Conservation (phyloP, 163 green algal genomes). For the Trebouxia gelatinosa region DNA sequence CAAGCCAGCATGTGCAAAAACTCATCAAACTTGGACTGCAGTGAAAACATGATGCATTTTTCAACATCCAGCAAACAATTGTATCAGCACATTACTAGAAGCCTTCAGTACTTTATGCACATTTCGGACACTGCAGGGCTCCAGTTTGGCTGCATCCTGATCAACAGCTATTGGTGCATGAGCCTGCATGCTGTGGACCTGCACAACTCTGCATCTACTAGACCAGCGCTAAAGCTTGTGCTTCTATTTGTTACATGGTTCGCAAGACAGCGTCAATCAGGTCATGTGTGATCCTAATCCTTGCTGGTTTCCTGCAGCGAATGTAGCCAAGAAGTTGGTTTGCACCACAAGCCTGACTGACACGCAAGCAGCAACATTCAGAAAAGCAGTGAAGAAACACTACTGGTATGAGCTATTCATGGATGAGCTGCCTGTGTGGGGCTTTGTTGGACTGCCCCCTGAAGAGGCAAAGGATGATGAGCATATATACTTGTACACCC, state of each 20-base stretch:
- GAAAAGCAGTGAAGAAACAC: conserved; percentile 76
- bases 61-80: no score
- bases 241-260: no score
- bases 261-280: no score
- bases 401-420: conserved; percentile 97
- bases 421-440: conserved; percentile 92
- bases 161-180: neutral
- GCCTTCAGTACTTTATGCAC: no score
- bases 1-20: no score
- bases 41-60: no score
- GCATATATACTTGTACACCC: conserved; percentile 84
- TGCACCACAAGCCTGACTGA: conserved; percentile 71
- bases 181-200: neutral
- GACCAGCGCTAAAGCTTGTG: neutral
- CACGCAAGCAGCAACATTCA: conserved; percentile 66
- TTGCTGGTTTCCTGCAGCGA: no score
- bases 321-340: conserved; percentile 70
- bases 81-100: no score
- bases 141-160: neutral
- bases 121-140: no score
- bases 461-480: conserved; percentile 61
- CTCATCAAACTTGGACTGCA: no score
- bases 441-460: conserved; percentile 83
- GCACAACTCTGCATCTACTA: neutral
- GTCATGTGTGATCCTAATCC: no score